Conservation (phyloP, 2,329 filamentous ascomycete species). For the Penicillium sp. region DNA sequence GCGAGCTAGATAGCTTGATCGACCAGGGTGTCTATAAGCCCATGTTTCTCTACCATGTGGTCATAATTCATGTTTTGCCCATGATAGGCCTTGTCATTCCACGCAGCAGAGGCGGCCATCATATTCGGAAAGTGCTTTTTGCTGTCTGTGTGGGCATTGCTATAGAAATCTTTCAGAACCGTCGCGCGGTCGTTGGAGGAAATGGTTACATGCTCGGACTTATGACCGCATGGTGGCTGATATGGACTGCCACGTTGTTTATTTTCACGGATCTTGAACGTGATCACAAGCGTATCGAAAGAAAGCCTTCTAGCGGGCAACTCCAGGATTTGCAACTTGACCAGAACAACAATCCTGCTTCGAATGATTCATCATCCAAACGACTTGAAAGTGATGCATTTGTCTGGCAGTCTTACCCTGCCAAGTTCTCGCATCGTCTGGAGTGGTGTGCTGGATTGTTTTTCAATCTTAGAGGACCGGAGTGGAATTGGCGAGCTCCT, state of each 20-base stretch:
- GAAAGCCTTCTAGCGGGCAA: slow-evolving; percentile 14
- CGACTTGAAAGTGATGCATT: slow-evolving; percentile 29
- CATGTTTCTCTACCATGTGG: slow-evolving; percentile 38
- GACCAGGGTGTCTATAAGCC: slow-evolving; percentile 33
- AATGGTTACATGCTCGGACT: slow-evolving; percentile 59
- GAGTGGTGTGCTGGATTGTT: slow-evolving; percentile 61
- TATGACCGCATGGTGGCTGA: slow-evolving; percentile 54
- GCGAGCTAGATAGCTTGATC: slow-evolving; percentile 26
- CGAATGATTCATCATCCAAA: neutral
- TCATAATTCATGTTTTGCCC: slow-evolving; percentile 35
- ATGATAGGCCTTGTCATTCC: slow-evolving; percentile 55
- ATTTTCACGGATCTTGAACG: slow-evolving; percentile 57
- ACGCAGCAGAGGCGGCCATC: slow-evolving; percentile 39
- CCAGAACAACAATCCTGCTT: neutral
- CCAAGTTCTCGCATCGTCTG: slow-evolving; percentile 53
- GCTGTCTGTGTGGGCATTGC: slow-evolving; percentile 45
- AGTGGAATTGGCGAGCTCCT: slow-evolving; percentile 61
- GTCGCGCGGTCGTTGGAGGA: slow-evolving; percentile 52
- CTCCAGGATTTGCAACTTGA: neutral
- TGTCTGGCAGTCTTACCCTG: slow-evolving; percentile 58
- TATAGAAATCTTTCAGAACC: slow-evolving; percentile 46
- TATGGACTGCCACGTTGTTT: slow-evolving; percentile 56
- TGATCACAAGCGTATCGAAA: slow-evolving; percentile 59
- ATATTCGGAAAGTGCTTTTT: slow-evolving; percentile 50
- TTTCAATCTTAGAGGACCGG: slow-evolving; percentile 59